These are phyloP conservation scores for Aphanomyces invadans DNA, from an alignment of 352 stramenopile species.

Conservation along the genomic window DNA sequence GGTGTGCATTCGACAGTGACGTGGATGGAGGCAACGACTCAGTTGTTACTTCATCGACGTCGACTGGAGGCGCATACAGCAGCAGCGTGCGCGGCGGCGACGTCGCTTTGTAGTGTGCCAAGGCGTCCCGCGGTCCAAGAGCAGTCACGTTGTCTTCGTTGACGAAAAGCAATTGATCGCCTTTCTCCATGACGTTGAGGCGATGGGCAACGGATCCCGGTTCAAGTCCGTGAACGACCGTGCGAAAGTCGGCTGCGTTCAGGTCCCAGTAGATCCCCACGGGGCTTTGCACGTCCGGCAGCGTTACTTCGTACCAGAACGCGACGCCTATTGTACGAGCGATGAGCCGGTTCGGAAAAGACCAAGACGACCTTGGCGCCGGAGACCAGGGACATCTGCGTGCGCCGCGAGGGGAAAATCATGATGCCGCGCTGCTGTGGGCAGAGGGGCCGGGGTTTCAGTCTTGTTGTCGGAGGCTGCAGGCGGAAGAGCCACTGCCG, in stretches of 20 bases:
- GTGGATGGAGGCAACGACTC: background rate
- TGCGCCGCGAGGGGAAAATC: background rate
- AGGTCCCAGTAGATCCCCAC: constrained; percentile 71
- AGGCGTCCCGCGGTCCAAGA: constrained; percentile 44
- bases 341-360: too few relatives aligned
- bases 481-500: background rate
- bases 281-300: constrained; percentile 36
- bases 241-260: constrained; percentile 34
- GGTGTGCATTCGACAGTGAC: background rate
- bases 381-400: background rate
- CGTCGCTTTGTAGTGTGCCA: constrained; percentile 34
- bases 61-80: background rate
- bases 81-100: background rate
- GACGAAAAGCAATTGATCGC: constrained; percentile 52
- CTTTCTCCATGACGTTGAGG: constrained; percentile 41
- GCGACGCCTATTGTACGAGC: background rate
- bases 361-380: background rate
- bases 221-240: constrained; percentile 54
- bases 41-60: background rate
- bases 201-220: constrained; percentile 38
- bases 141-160: constrained; percentile 56
- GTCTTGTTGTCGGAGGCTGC: background rate
- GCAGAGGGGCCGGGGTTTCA: background rate
- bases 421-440: background rate
- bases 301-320: constrained; percentile 61